Percentiles rank a stretch among this genome's conserved stretches.
Evolutionary conservation across 345 rosid genomes (phyloP).

Genomic region (Eucalyptus tenuipes): DNA sequence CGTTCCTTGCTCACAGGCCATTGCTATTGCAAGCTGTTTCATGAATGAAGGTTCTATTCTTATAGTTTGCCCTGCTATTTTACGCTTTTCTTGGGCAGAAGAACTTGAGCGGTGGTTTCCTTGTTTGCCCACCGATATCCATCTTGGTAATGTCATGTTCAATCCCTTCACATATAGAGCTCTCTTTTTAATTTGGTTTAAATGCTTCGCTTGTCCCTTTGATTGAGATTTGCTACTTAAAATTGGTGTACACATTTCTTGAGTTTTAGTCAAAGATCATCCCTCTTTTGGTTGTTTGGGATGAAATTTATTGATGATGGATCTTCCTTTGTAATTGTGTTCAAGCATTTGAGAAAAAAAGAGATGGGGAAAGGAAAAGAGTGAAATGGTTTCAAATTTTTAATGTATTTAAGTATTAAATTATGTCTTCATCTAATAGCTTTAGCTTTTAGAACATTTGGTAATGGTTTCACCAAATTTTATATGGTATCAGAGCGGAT

Average conservation of each 20-base stretch:
- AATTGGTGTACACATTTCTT: neutral
- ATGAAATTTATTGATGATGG: neutral
- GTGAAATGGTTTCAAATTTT: neutral
- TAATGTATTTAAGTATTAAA: neutral
- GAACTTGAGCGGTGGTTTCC: slow-evolving; percentile 96
- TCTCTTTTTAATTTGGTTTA: neutral
- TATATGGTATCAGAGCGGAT: neutral
- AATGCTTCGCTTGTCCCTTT: neutral
- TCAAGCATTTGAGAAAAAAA: neutral
- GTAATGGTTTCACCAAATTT: neutral
- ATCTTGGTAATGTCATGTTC: slow-evolving; percentile 46
- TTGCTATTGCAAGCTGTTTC: slow-evolving; percentile 87
- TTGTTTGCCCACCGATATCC: slow-evolving; percentile 86
- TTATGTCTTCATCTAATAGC: neutral
- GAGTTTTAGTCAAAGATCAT: neutral
- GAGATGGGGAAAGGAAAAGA: neutral
- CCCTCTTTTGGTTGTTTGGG: neutral
- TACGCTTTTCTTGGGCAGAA: slow-evolving; percentile 92
- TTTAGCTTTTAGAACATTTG: neutral
- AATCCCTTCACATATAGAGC: neutral
- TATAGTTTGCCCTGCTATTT: slow-evolving; percentile 89
- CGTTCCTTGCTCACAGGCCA: slow-evolving; percentile 46
- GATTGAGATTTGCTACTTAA: neutral
- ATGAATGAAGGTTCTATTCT: slow-evolving; percentile 67
- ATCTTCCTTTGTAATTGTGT: neutral